phyloP scores from a whole-genome alignment of 768 basidiomycete species.

The Galerina sulciceps region DNA sequence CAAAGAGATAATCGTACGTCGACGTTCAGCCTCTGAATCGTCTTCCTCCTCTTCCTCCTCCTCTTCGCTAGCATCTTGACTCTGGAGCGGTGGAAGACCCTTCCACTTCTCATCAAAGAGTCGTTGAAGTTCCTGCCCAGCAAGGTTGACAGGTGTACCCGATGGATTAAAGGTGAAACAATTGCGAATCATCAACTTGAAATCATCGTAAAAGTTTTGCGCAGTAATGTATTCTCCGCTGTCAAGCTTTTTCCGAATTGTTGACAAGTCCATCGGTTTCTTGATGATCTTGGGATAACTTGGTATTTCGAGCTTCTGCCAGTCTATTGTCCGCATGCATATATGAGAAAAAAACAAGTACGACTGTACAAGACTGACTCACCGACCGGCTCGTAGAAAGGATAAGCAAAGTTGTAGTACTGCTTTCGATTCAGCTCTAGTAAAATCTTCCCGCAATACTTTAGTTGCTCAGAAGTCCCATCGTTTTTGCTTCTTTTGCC shows the following conservation, averaged over 20 bases:
- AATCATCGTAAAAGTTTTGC: conserved; percentile 84
- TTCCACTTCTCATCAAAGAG: conserved; percentile 95
- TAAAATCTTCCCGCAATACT: conserved; percentile 79
- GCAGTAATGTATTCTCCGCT: conserved; percentile 76
- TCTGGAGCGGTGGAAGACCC: conserved; percentile 66
- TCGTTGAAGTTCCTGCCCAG: conserved; percentile 83
- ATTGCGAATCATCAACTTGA: conserved; percentile 94
- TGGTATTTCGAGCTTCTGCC: conserved; percentile 78
- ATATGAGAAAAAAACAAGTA: conserved; percentile 8
- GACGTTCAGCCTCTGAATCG: conserved; percentile 69
- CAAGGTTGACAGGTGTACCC: conserved; percentile 84
- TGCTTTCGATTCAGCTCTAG: conserved; percentile 80
- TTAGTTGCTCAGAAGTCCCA: conserved; percentile 80
- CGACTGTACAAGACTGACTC: conserved; percentile 34
- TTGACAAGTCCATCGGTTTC: conserved; percentile 93
- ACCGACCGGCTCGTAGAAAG: conserved; percentile 97
- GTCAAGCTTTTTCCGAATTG: conserved; percentile 87
- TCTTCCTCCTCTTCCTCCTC: conserved; percentile 66
- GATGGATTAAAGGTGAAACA: conserved; percentile 92
- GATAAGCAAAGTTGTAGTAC: conserved; percentile 69
- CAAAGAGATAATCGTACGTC: conserved; percentile 52
- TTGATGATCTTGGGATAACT: conserved; percentile 88
- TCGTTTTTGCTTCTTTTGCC: conserved; percentile 65
- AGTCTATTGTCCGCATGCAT: conserved; percentile 58
- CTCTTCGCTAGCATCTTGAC: conserved; percentile 58